A percentile compares a stretch with the other conserved stretches of the same genome.
These are phyloP conservation scores for Zymoseptoria crescenta DNA, from an alignment of 2,329 filamentous ascomycete species.

Conservation along the genomic window DNA sequence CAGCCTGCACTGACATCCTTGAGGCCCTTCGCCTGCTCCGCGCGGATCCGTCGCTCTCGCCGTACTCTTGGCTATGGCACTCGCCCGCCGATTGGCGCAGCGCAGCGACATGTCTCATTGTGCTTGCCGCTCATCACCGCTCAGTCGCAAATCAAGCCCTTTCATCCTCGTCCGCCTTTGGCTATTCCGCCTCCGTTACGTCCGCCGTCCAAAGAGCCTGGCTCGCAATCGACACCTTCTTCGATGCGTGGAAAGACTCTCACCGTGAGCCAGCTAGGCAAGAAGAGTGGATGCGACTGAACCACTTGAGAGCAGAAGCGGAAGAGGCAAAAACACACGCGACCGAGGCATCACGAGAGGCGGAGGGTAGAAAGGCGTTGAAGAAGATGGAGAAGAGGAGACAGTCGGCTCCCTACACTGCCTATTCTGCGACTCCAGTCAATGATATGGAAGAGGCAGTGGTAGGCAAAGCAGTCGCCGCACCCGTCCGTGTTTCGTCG, in stretches of 20 bases:
- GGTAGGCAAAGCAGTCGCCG: neutral
- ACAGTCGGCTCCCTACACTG: neutral
- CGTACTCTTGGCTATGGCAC: constrained; percentile 12
- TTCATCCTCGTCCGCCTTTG: neutral
- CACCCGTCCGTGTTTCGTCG: neutral
- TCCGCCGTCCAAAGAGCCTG: constrained; percentile 2
- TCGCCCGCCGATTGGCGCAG: constrained; percentile 12
- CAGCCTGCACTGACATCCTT: constrained; percentile 9
- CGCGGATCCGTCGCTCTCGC: constrained; percentile 7
- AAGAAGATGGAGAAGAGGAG: neutral
- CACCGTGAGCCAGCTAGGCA: neutral
- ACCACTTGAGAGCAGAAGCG: neutral
- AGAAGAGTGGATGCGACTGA: neutral
- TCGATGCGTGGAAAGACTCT: constrained; percentile 7
- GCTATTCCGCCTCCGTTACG: constrained; percentile 4
- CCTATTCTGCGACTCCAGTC: neutral
- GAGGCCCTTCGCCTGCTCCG: constrained; percentile 8
- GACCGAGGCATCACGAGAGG: neutral
- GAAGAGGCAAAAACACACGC: neutral
- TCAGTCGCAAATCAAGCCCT: neutral
- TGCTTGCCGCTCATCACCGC: constrained; percentile 1
- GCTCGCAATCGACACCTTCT: constrained; percentile 9
- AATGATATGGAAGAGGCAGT: neutral
- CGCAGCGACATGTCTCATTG: constrained; percentile 7
- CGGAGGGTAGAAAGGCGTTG: neutral